Evolutionary conservation across 768 basidiomycete genomes (phyloP).

Genomic region (Chalciporus chontae): DNA sequence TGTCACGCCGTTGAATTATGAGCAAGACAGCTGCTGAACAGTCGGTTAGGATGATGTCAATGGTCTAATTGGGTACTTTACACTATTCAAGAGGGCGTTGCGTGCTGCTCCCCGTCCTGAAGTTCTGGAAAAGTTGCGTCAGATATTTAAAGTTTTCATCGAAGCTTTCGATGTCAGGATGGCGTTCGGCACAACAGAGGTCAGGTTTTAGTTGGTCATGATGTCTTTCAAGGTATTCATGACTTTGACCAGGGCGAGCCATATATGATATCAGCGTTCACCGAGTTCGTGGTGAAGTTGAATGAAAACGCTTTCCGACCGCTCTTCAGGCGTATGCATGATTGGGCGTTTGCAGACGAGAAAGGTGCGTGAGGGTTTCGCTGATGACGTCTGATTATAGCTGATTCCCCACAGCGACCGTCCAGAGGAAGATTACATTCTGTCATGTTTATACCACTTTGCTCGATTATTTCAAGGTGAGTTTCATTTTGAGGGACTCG

Average conservation of each 20-base stretch:
- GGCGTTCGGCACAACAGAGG: constrained; percentile 27
- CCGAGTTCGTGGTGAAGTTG: constrained; percentile 86
- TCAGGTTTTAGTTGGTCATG: constrained; percentile 5
- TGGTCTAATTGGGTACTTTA: constrained; percentile 50
- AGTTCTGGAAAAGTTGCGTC: constrained; percentile 62
- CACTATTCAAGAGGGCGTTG: constrained; percentile 61
- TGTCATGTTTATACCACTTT: constrained; percentile 70
- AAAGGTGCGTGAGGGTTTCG: constrained; percentile 34
- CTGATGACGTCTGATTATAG: background rate
- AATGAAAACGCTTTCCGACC: constrained; percentile 91
- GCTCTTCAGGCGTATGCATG: constrained; percentile 85
- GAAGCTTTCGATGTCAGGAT: constrained; percentile 63
- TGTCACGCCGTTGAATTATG: background rate
- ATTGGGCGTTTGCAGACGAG: constrained; percentile 84
- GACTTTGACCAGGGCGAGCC: constrained; percentile 44
- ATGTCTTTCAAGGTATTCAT: background rate
- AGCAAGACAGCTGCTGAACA: background rate
- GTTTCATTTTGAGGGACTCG: constrained; percentile 4
- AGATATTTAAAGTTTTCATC: constrained; percentile 75
- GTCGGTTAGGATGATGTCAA: constrained; percentile 22
- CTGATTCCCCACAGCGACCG: constrained; percentile 18
- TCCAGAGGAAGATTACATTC: constrained; percentile 63
- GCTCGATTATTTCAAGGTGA: constrained; percentile 85
- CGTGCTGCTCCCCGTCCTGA: constrained; percentile 60
- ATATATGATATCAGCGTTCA: constrained; percentile 66